These are phyloP conservation scores for Aspergillus fumigatiaffinis DNA, from an alignment of 2,329 filamentous ascomycete genomes.

Conservation along the genomic window DNA sequence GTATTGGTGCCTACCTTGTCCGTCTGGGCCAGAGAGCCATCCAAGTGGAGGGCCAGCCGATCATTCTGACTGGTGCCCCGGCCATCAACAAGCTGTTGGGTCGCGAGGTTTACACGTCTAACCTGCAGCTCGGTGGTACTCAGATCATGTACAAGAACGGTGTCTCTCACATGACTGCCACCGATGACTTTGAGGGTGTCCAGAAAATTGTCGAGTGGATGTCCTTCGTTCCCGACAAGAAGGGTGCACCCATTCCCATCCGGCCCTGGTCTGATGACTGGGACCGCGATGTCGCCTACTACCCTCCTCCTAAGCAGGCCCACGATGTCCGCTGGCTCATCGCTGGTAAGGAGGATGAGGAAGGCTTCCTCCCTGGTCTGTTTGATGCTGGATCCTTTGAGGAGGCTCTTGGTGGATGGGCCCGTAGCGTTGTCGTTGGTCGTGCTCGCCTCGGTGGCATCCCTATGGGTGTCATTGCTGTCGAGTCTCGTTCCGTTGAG, in stretches of 20 bases:
- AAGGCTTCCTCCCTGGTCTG: conserved; percentile 82
- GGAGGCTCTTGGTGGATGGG: conserved; percentile 95
- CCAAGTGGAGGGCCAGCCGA: conserved; percentile 97
- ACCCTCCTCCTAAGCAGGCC: conserved; percentile 72
- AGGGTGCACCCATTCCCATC: conserved; percentile 88
- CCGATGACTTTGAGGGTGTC: conserved; percentile 95
- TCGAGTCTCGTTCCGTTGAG: conserved; percentile 93
- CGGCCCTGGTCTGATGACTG: conserved; percentile 78
- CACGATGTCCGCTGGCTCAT: conserved; percentile 97
- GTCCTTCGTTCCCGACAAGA: conserved; percentile 94
- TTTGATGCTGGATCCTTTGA: conserved; percentile 98
- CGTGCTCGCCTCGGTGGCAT: conserved; percentile 96
- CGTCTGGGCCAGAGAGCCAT: conserved; percentile 97
- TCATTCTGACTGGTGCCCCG: conserved; percentile 95
- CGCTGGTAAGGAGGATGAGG: conserved; percentile 74
- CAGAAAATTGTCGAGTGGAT: conserved; percentile 98
- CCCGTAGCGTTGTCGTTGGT: conserved; percentile 91
- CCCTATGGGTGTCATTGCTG: conserved; percentile 95
- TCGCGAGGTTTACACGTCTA: conserved; percentile 97
- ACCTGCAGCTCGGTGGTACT: conserved; percentile 98
- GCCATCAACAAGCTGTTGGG: conserved; percentile 98
- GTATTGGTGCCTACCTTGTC: conserved; percentile 98
- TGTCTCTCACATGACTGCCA: conserved; percentile 98
- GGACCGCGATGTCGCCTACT: conserved; percentile 88
- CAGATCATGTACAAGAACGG: conserved; percentile 99